A percentile compares a stretch with the other conserved stretches of the same genome.
These are phyloP conservation scores for Lindgomyces ingoldianus DNA, from an alignment of 495 filamentous ascomycete genomes.

Conservation along the genomic window DNA sequence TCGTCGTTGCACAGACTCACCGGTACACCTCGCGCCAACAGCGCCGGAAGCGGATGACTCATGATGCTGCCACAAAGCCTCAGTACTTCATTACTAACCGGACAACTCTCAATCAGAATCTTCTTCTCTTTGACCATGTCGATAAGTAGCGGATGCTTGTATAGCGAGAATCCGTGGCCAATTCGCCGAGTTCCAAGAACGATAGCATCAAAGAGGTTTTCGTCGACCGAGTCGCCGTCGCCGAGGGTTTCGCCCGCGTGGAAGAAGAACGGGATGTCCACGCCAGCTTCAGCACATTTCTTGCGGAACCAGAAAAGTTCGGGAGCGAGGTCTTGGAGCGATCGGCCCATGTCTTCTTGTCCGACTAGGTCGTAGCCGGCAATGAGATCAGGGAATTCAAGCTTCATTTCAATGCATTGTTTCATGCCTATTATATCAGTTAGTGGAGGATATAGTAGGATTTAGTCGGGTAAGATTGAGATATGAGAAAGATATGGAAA, in stretches of 20 bases:
- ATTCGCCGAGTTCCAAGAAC: slow-evolving; percentile 85
- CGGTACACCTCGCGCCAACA: slow-evolving; percentile 80
- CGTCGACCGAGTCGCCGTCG: slow-evolving; percentile 71
- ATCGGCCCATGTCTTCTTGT: slow-evolving; percentile 75
- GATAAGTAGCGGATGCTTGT: slow-evolving; percentile 87
- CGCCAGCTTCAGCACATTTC: slow-evolving; percentile 70
- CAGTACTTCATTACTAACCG: slow-evolving; percentile 81
- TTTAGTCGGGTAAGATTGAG: no score
- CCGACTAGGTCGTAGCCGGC: slow-evolving; percentile 88
- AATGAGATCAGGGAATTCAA: slow-evolving; percentile 74
- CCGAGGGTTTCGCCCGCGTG: slow-evolving; percentile 86
- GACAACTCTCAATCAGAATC: slow-evolving; percentile 84
- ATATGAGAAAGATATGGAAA: not conserved
- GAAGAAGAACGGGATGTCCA: slow-evolving; percentile 94
- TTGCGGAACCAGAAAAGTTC: slow-evolving; percentile 92
- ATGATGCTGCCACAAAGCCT: slow-evolving; percentile 74
- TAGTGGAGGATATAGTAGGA: not conserved
- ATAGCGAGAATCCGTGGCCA: slow-evolving; percentile 83
- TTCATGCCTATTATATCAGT: slow-evolving; percentile 62
- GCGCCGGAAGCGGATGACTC: slow-evolving; percentile 76
- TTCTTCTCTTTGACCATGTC: slow-evolving; percentile 83
- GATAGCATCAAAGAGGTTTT: slow-evolving; percentile 88
- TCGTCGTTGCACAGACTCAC: slow-evolving; percentile 82
- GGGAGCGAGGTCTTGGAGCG: slow-evolving; percentile 74
- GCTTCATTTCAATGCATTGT: slow-evolving; percentile 77